phyloP scores from a whole-genome alignment of 495 filamentous ascomycete species.

The Oidiodendron maius region DNA sequence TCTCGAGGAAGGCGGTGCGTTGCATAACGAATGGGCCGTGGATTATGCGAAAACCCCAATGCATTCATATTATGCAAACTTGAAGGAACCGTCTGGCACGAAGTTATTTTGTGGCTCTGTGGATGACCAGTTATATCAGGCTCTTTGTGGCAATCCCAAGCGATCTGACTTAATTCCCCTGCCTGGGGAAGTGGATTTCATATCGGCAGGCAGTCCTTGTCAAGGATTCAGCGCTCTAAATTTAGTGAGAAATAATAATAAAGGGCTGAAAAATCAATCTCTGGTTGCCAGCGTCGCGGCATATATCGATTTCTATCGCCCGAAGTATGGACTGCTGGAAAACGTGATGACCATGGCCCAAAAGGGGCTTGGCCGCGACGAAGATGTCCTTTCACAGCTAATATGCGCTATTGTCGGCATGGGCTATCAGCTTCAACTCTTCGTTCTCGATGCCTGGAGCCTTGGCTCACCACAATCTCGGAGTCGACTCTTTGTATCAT shows the following conservation, averaged over 20 bases:
- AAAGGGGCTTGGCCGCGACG: constrained; percentile 26
- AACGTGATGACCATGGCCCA: constrained; percentile 61
- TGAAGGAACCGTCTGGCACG: constrained; percentile 21
- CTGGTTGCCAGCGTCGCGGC: constrained; percentile 68
- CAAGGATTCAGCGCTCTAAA: constrained; percentile 65
- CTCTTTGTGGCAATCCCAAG: constrained; percentile 42
- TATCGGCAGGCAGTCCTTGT: constrained; percentile 69
- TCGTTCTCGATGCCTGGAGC: constrained; percentile 61
- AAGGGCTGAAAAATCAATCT: constrained; percentile 55
- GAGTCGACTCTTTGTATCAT: constrained; percentile 57
- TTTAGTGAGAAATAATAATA: constrained; percentile 30
- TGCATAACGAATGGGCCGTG: constrained; percentile 57
- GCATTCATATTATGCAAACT: constrained; percentile 63
- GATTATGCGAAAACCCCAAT: constrained; percentile 58
- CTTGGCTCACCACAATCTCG: constrained; percentile 57
- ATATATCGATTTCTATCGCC: constrained; percentile 66
- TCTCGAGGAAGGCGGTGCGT: constrained; percentile 62
- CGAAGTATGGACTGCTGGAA: constrained; percentile 65
- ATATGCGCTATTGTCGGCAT: constrained; percentile 64
- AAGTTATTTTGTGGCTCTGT: constrained; percentile 61
- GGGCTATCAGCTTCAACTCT: constrained; percentile 64
- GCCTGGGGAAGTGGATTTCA: constrained; percentile 57
- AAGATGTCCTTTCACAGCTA: constrained; percentile 62
- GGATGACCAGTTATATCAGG: constrained; percentile 55
- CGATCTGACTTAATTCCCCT: constrained; percentile 34